Evolutionary conservation across 2,329 filamentous ascomycete species (phyloP).

Genomic region (Dichotomopilus funicola): DNA sequence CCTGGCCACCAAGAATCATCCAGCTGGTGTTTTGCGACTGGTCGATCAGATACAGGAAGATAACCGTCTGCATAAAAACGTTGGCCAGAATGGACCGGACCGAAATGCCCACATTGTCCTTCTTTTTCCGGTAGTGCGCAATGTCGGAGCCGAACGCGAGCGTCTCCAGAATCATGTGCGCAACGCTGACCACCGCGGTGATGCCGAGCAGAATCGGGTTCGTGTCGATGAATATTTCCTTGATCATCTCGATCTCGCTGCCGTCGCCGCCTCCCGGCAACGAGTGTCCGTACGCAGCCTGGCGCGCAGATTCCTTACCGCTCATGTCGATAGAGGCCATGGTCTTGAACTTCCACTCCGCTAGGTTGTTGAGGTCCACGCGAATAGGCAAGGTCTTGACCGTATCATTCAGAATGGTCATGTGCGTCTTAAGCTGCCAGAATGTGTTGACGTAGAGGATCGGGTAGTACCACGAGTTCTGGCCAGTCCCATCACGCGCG

Average conservation of each 20-base stretch:
- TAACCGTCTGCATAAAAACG: constrained; percentile 93
- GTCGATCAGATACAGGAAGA: constrained; percentile 94
- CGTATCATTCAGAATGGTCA: constrained; percentile 87
- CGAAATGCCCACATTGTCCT: constrained; percentile 95
- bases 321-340: constrained; percentile 81
- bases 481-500: constrained; percentile 73
- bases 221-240: constrained; percentile 88
- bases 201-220: constrained; percentile 85
- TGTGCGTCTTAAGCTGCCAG: constrained; percentile 89
- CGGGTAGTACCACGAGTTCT: constrained; percentile 90
- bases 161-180: constrained; percentile 93
- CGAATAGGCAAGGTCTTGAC: constrained; percentile 75
- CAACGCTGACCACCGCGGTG: constrained; percentile 75
- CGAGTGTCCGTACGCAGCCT: constrained; percentile 66
- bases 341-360: constrained; percentile 83
- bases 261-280: constrained; percentile 78
- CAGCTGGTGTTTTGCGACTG: constrained; percentile 97
- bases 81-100: constrained; percentile 94
- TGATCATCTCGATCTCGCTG: constrained; percentile 93
- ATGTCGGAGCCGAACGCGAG: constrained; percentile 97
- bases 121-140: constrained; percentile 98
- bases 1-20: constrained; percentile 97
- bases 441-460: constrained; percentile 92
- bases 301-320: constrained; percentile 73
- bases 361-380: constrained; percentile 74